phyloP scores from a whole-genome alignment of 2,329 filamentous ascomycete genomes.

The Talaromyces rugulosus region DNA sequence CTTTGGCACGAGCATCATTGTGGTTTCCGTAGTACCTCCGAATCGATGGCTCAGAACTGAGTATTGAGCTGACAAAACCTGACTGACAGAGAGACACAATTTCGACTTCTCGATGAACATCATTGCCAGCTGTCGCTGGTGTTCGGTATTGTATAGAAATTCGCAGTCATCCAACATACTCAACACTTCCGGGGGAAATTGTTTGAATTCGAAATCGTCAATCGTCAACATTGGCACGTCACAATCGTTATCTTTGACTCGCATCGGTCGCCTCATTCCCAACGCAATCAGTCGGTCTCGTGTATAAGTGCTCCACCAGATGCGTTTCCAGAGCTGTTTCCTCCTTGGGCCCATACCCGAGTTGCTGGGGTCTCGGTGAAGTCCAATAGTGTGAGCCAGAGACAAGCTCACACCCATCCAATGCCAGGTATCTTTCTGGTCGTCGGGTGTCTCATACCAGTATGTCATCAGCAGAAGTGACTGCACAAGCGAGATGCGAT shows the following conservation, averaged over 20 bases:
- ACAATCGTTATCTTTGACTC: constrained; percentile 90
- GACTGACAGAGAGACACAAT: constrained; percentile 82
- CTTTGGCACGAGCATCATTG: constrained; percentile 88
- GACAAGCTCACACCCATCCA: constrained; percentile 98
- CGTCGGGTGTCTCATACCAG: constrained; percentile 95
- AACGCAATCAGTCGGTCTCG: constrained; percentile 87
- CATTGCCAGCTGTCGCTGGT: constrained; percentile 73
- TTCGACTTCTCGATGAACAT: constrained; percentile 93
- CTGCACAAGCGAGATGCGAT: constrained; percentile 84
- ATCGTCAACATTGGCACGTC: constrained; percentile 86
- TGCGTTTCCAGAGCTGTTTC: constrained; percentile 84
- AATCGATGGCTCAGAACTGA: constrained; percentile 83
- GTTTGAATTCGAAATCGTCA: constrained; percentile 75
- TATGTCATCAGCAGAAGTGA: constrained; percentile 89
- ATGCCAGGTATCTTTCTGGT: constrained; percentile 97
- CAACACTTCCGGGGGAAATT: constrained; percentile 63
- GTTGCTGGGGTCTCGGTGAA: constrained; percentile 79
- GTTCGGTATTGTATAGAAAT: constrained; percentile 63
- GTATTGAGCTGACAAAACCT: constrained; percentile 86
- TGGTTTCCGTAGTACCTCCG: constrained; percentile 65
- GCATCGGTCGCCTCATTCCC: constrained; percentile 86
- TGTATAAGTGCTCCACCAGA: constrained; percentile 99
- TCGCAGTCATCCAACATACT: constrained; percentile 67
- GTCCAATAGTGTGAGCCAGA: constrained; percentile 84
- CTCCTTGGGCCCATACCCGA: constrained; percentile 70